These are phyloP conservation scores for Mycosphaerelloides madeirae DNA, from an alignment of 2,329 filamentous ascomycete genomes.

Conservation along the genomic window DNA sequence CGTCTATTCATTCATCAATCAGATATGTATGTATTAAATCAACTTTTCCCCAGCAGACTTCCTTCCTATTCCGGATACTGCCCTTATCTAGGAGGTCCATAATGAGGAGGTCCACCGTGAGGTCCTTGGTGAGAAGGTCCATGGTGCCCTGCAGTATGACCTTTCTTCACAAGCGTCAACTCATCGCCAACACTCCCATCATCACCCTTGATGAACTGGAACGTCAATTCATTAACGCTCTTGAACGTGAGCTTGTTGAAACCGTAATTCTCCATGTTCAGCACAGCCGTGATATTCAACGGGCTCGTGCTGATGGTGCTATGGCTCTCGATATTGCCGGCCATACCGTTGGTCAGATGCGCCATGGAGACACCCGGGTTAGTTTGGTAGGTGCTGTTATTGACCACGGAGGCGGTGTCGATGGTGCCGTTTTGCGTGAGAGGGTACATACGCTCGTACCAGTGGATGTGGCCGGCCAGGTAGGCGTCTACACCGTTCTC, in stretches of 20 bases:
- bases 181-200: constrained; percentile 22
- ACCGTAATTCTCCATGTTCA: constrained; percentile 46
- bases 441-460: constrained; percentile 44
- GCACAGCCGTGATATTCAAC: constrained; percentile 42
- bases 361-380: constrained; percentile 48
- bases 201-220: constrained; percentile 44
- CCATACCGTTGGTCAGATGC: constrained; percentile 51
- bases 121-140: constrained; percentile 22
- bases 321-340: constrained; percentile 51
- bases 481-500: constrained; percentile 46
- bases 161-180: constrained; percentile 21
- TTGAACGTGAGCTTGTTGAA: constrained; percentile 46
- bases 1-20: too few relatives aligned
- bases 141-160: constrained; percentile 5
- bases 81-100: too few relatives aligned
- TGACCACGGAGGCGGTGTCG: constrained; percentile 38
- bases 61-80: too few relatives aligned
- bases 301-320: constrained; percentile 33
- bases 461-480: constrained; percentile 42
- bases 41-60: too few relatives aligned
- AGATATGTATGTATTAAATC: too few relatives aligned
- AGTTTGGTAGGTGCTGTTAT: constrained; percentile 47
- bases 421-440: constrained; percentile 39
- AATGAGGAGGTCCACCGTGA: background rate
- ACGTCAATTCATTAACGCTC: constrained; percentile 40